Evolutionary conservation across 2,329 filamentous ascomycete genomes (phyloP).

Genomic region (Fusarium temperatum): DNA sequence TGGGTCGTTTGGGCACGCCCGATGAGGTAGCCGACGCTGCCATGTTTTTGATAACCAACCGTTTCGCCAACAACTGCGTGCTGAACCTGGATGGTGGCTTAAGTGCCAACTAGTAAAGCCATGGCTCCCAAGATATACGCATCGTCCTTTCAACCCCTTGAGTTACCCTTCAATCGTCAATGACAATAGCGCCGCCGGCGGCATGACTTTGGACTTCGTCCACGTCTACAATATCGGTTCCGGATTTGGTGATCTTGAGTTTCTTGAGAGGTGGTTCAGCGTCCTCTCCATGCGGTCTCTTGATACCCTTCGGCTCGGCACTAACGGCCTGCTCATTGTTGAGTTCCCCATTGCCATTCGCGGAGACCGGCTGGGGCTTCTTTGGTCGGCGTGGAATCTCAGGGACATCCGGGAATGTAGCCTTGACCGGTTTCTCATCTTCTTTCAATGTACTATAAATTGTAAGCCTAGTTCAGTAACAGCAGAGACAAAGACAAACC

Average conservation of each 20-base stretch:
- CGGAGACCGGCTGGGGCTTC: slow-evolving; percentile 48
- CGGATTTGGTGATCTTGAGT: slow-evolving; percentile 52
- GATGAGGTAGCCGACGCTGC: slow-evolving; percentile 85
- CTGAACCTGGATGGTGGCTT: slow-evolving; percentile 87
- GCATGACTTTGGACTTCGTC: slow-evolving; percentile 50
- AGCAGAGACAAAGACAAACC: slow-evolving; percentile 54
- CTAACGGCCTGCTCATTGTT: slow-evolving; percentile 56
- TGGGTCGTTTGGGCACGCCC: slow-evolving; percentile 70
- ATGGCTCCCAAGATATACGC: slow-evolving; percentile 14
- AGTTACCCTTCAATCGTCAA: slow-evolving; percentile 61
- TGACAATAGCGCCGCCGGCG: slow-evolving; percentile 70
- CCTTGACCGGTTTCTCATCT: slow-evolving; percentile 65
- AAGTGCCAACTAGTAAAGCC: slow-evolving; percentile 65
- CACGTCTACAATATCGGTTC: slow-evolving; percentile 57
- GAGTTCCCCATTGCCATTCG: slow-evolving; percentile 51
- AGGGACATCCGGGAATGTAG: slow-evolving; percentile 53
- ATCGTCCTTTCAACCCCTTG: background rate
- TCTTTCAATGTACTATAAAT: slow-evolving; percentile 52
- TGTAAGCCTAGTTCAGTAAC: slow-evolving; percentile 38
- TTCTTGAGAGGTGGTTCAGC: slow-evolving; percentile 58
- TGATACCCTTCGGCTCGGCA: slow-evolving; percentile 50
- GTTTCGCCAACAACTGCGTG: slow-evolving; percentile 87
- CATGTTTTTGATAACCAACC: slow-evolving; percentile 78
- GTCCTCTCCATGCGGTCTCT: slow-evolving; percentile 58
- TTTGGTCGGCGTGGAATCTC: slow-evolving; percentile 65